A percentile compares a stretch with the other conserved stretches of the same genome.
These are phyloP conservation scores for Coleophoma eucalyptorum DNA, from an alignment of 2,329 filamentous ascomycete genomes.

Conservation along the genomic window DNA sequence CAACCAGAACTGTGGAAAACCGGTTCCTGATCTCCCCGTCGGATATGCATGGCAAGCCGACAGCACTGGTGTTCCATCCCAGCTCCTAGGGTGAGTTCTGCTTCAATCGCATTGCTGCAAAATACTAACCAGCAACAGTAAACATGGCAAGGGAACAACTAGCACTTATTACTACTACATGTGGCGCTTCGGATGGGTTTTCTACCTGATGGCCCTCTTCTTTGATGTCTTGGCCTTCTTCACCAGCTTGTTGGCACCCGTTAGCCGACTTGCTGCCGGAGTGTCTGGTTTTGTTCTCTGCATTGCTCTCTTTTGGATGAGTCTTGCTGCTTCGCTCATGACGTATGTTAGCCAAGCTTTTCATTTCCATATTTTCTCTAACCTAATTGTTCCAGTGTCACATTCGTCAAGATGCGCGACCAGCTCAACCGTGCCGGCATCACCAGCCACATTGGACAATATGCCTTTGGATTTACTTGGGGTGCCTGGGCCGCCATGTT, in stretches of 20 bases:
- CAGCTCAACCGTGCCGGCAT: conserved; percentile 54
- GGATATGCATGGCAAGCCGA: conserved; percentile 67
- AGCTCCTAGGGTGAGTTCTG: conserved; percentile 46
- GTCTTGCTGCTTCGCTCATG: conserved; percentile 66
- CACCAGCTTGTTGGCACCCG: conserved; percentile 64
- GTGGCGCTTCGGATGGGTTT: conserved; percentile 90
- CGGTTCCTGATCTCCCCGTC: conserved; percentile 63
- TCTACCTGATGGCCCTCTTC: conserved; percentile 81
- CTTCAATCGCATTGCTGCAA: background rate
- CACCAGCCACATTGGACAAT: conserved; percentile 57
- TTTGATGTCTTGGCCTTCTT: conserved; percentile 69
- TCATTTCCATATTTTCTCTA: conserved; percentile 10
- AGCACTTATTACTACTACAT: conserved; percentile 69
- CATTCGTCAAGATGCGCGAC: conserved; percentile 67
- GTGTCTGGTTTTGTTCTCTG: conserved; percentile 55
- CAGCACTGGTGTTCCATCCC: conserved; percentile 43
- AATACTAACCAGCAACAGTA: conserved; percentile 30
- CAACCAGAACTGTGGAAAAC: conserved; percentile 60
- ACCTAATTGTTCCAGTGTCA: conserved; percentile 36
- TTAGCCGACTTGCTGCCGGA: conserved; percentile 65
- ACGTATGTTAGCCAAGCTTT: conserved; percentile 50
- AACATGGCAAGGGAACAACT: conserved; percentile 51
- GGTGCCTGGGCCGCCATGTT: conserved; percentile 63
- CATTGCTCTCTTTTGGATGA: conserved; percentile 66
- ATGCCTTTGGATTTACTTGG: conserved; percentile 77